phyloP scores from a whole-genome alignment of 352 stramenopile genomes.

The Elongisporangium anandrum region DNA sequence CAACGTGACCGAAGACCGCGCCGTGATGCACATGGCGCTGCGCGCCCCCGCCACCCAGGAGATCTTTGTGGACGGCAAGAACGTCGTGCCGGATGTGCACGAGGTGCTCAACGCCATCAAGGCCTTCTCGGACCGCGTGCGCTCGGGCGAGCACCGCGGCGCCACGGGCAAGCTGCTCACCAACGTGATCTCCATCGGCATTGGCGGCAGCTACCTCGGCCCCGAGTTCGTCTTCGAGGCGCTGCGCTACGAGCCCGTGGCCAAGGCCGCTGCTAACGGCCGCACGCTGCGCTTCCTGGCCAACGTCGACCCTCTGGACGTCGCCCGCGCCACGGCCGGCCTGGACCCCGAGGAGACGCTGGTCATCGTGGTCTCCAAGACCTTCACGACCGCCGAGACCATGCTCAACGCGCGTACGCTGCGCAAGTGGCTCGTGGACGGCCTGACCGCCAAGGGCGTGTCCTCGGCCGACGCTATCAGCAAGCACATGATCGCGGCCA shows the following conservation, averaged over 20 bases:
- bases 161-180: constrained; percentile 94
- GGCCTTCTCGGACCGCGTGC: constrained; percentile 89
- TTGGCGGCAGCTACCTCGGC: constrained; percentile 95
- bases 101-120: constrained; percentile 94
- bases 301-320: constrained; percentile 98
- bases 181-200: constrained; percentile 96
- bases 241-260: constrained; percentile 77
- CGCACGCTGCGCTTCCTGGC: constrained; percentile 94
- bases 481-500: constrained; percentile 94
- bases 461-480: constrained; percentile 83
- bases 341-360: constrained; percentile 95
- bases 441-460: constrained; percentile 82
- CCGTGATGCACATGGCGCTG: constrained; percentile 96
- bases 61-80: constrained; percentile 92
- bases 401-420: constrained; percentile 98
- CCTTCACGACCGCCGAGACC: constrained; percentile 98
- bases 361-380: constrained; percentile 98
- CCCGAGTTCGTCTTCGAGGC: constrained; percentile 97
- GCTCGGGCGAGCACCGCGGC: constrained; percentile 80
- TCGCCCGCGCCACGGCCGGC: constrained; percentile 85
- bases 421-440: constrained; percentile 94
- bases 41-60: constrained; percentile 77
- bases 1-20: constrained; percentile 95
- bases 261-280: constrained; percentile 81
- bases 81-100: constrained; percentile 96